Evolutionary conservation across 352 stramenopile genomes (phyloP), one percentile per base, ranked within the genome.

Genomic region (Phytophthora chlamydospora): DNA sequence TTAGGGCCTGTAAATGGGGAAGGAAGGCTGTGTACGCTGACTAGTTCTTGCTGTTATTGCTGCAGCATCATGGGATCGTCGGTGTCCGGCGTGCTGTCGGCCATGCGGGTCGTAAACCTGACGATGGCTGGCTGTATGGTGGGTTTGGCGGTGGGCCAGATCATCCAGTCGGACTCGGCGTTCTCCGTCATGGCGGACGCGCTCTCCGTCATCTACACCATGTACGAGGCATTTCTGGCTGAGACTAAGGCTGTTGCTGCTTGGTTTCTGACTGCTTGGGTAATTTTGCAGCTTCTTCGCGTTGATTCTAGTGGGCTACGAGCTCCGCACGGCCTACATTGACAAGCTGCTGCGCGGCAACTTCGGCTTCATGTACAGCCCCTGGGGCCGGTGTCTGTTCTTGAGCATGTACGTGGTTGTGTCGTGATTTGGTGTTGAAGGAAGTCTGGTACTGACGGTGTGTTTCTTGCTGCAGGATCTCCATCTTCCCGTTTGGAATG

Each of bases 361-460:
- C 75, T 95, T 92, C 38, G 86, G 86, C 29, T 95, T 95, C 78
- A 93, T 95, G 83, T 95, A 95, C 78, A 95, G 82, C 47, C 85
- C 86, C 6, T 95, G 85, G 84, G 86, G 86, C 10, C 84, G 86
- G 46, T 95, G 86, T 64, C 73, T 95, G 13, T 95, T 95, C 63
- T 42, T 95, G 55, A 85, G 76, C 80, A 95, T 95, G 86, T 93
- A 73, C 56, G 77, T 78, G 16, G 3, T 9, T 49, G 6, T 40
- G 43, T n/a, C 11, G 4, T 5, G 11, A 31, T 24, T 19, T 27
- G 16, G 3, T 39, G 13, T 33, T 8, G 24, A 9, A 17, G 21
- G 24, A 29, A 19, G 8, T 34, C 38, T 21, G 17, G 57, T 47
- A 32, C 29, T 68, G 50, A 46, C 43, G 62, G 36, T 33, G 42